Evolutionary conservation across 345 rosid species (phyloP).

Genomic region (Acer yangbiense): DNA sequence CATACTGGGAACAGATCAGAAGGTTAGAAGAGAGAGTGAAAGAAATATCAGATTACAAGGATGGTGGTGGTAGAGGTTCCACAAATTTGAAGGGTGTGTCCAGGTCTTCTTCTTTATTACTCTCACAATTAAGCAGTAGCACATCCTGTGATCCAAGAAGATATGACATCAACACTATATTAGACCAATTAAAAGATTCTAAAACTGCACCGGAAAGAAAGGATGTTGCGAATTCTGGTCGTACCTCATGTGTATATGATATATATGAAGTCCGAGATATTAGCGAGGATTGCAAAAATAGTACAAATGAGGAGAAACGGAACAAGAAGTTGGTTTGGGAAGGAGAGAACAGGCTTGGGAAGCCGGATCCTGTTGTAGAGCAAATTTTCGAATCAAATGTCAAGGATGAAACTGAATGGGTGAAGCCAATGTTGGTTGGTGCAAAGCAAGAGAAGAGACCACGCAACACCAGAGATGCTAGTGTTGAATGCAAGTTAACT

Average conservation of each 20-base stretch:
- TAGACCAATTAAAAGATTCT: slow-evolving; percentile 36
- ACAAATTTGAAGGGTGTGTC: slow-evolving; percentile 38
- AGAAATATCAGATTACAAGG: slow-evolving; percentile 45
- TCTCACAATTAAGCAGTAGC: slow-evolving; percentile 38
- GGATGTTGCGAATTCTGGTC: slow-evolving; percentile 17
- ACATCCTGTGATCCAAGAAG: slow-evolving; percentile 30
- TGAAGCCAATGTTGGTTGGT: slow-evolving; percentile 36
- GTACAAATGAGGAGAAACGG: slow-evolving; percentile 15
- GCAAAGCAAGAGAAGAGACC: slow-evolving; percentile 27
- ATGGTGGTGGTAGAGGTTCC: slow-evolving; percentile 46
- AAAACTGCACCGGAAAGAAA: slow-evolving; percentile 27
- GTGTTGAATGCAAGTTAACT: slow-evolving; percentile 13
- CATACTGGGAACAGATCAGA: slow-evolving; percentile 63
- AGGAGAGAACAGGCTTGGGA: slow-evolving; percentile 39
- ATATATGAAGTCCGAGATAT: slow-evolving; percentile 62
- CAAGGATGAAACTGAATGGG: slow-evolving; percentile 28
- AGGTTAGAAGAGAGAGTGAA: slow-evolving; percentile 52
- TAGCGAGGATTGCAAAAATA: slow-evolving; percentile 23
- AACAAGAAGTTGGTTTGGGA: slow-evolving; percentile 24
- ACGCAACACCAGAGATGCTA: slow-evolving; percentile 23
- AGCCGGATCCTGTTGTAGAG: slow-evolving; percentile 26
- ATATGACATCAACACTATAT: slow-evolving; percentile 19
- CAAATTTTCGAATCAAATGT: slow-evolving; percentile 19
- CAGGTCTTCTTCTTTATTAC: slow-evolving; percentile 38
- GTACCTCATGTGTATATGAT: slow-evolving; percentile 52